Base-by-base conservation (phyloP, 306 rosid genomes). In the Mimosa bimucronata region DNA sequence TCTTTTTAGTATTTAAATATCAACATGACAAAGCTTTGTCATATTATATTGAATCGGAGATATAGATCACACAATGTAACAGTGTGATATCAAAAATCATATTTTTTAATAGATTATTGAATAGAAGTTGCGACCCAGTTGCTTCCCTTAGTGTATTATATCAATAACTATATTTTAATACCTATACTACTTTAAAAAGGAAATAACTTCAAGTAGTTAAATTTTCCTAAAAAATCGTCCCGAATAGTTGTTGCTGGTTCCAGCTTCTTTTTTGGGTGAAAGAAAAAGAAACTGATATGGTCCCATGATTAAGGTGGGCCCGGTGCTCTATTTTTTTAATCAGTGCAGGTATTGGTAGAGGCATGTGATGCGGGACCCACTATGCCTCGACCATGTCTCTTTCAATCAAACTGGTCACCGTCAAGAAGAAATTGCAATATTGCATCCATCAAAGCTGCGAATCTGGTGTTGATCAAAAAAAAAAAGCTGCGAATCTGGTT, bases 331-430 rank as follows among this genome's bases (percentile, higher is more conserved):
- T 42, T 69, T 45, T 46, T 46, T 31, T 28, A 25, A 21, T 41
- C 46, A 53, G 42, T 69, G 37, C 10, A 10, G 38, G 79, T 65
- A 83, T 71, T 81, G 83, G 90, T 73, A 72, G 84, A 83, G 75
- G 74, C 97, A 92, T 87, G 97, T 90, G 94, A 86, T 23, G 83
- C 78, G 87, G 90, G 88, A 21, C 89, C 89, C 82, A 26, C 3
- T 14, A 2, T 80, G 79, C 85, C 69, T 77, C 19, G 77, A 87
- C 44, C 46, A 10, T 15, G 90, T 83, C 91, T 30, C 21, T 74
- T 75, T 88, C 92, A 34, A 75, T 66, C 57, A 44, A 12, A n/a
- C 30, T 25, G 21, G 89, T 87, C 90, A 7, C 77, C 30, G 48
- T 91, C 92, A 38, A 81, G 50, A 42, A 72, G 82, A 86, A 80